Evolutionary conservation across 345 rosid species (phyloP).

Genomic region (Aquilaria yunnanensis): DNA sequence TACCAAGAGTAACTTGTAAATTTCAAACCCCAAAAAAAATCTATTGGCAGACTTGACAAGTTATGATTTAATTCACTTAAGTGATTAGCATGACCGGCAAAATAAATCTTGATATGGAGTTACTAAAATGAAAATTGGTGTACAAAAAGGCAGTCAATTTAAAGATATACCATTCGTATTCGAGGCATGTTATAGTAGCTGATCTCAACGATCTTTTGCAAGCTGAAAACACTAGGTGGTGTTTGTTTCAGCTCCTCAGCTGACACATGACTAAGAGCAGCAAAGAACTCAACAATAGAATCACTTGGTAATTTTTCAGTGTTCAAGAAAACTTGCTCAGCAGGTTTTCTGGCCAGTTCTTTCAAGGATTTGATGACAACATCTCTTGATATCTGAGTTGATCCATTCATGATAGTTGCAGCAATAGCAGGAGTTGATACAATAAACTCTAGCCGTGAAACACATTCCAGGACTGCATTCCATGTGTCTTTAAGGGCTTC

Average conservation of each 20-base stretch:
- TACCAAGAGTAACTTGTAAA: constrained; percentile 9
- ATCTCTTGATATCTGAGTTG: constrained; percentile 98
- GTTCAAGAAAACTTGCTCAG: constrained; percentile 89
- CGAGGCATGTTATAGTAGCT: constrained; percentile 99
- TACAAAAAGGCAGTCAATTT: background rate
- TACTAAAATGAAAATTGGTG: background rate
- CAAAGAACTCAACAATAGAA: constrained; percentile 90
- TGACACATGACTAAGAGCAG: constrained; percentile 94
- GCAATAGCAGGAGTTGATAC: constrained; percentile 83
- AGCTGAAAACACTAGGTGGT: constrained; percentile 98
- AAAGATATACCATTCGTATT: constrained; percentile 79
- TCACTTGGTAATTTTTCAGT: constrained; percentile 93
- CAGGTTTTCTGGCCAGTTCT: constrained; percentile 90
- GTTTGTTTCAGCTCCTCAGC: constrained; percentile 95
- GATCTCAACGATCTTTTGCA: constrained; percentile 98
- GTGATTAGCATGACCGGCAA: background rate
- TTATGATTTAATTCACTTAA: background rate
- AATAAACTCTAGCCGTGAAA: constrained; percentile 92
- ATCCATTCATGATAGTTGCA: constrained; percentile 94
- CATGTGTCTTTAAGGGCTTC: constrained; percentile 95
- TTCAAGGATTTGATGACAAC: constrained; percentile 84
- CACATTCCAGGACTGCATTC: constrained; percentile 98
- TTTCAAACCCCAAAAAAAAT: background rate
- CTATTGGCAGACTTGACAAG: constrained; percentile 1
- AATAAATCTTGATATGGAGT: constrained; percentile 4